Evolutionary conservation across 306 rosid genomes (phyloP).

Genomic region (Cucurbita maxima): DNA sequence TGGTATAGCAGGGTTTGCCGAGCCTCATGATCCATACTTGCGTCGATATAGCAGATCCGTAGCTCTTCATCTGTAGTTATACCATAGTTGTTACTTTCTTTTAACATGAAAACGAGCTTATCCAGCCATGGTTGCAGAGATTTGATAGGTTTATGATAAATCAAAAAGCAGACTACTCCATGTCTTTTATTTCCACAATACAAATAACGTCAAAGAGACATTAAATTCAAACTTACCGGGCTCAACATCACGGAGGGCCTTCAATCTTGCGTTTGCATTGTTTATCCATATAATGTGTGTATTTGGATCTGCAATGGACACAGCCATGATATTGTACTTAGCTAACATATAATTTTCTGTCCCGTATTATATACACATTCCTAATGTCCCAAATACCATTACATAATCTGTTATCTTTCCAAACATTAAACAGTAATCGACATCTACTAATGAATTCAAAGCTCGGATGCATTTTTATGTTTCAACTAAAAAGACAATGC

Average conservation of each 20-base stretch:
- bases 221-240: slow-evolving; percentile 30
- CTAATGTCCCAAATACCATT: too few relatives aligned
- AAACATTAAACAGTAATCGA: too few relatives aligned
- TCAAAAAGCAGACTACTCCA: too few relatives aligned
- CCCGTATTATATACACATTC: too few relatives aligned
- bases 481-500: not conserved
- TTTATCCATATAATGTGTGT: slow-evolving; percentile 79
- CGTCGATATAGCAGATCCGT: slow-evolving; percentile 82
- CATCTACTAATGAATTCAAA: too few relatives aligned
- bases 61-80: slow-evolving; percentile 65
- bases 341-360: not conserved
- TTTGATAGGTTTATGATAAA: not conserved
- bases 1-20: slow-evolving; percentile 41
- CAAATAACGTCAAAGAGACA: not conserved
- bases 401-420: too few relatives aligned
- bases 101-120: not conserved
- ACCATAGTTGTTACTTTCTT: not conserved
- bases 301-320: slow-evolving; percentile 66
- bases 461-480: too few relatives aligned
- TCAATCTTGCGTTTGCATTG: slow-evolving; percentile 56
- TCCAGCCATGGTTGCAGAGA: not conserved
- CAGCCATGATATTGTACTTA: not conserved
- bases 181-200: too few relatives aligned
- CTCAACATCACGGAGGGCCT: slow-evolving; percentile 59
- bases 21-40: slow-evolving; percentile 55